phyloP scores from a whole-genome alignment of 176 grass and related monocot genomes.

The Oryza longistaminata region DNA sequence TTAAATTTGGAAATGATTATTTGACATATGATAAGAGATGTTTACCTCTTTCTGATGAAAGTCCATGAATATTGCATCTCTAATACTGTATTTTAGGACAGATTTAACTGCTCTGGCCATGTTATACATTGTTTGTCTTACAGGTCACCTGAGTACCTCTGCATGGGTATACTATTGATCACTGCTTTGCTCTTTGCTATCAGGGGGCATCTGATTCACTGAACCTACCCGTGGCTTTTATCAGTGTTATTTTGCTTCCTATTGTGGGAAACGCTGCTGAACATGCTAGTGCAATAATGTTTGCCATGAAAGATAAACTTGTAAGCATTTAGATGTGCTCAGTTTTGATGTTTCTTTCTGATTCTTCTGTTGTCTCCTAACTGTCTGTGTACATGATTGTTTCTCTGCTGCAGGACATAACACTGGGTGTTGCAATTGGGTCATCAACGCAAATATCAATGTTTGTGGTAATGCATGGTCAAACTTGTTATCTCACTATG shows the following conservation, averaged over 20 bases:
- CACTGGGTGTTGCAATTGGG: constrained; percentile 78
- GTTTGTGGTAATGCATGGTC: constrained; percentile 74
- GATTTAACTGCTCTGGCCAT: background rate
- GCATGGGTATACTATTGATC: constrained; percentile 29
- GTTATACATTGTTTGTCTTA: constrained; percentile 22
- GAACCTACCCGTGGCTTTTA: constrained; percentile 79
- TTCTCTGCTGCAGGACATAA: constrained; percentile 64
- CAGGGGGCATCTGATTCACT: constrained; percentile 86
- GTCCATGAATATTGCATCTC: background rate
- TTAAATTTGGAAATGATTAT: background rate
- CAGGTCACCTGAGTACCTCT: constrained; percentile 30
- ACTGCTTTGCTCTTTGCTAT: constrained; percentile 31
- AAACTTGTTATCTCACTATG: constrained; percentile 10
- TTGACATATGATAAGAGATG: background rate
- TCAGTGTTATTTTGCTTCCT: constrained; percentile 91
- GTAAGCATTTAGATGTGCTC: constrained; percentile 41
- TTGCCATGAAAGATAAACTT: constrained; percentile 92
- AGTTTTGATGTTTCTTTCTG: background rate
- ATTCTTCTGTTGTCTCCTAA: background rate
- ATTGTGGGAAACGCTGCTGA: constrained; percentile 94
- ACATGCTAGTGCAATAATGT: constrained; percentile 95
- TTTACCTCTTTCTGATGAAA: background rate
- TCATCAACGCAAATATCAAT: constrained; percentile 93
- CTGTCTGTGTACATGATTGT: constrained; percentile 22
- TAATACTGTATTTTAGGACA: constrained; percentile 9